These are phyloP conservation scores for Leccinellum albellum DNA, from an alignment of 768 basidiomycete species.

Conservation along the genomic window DNA sequence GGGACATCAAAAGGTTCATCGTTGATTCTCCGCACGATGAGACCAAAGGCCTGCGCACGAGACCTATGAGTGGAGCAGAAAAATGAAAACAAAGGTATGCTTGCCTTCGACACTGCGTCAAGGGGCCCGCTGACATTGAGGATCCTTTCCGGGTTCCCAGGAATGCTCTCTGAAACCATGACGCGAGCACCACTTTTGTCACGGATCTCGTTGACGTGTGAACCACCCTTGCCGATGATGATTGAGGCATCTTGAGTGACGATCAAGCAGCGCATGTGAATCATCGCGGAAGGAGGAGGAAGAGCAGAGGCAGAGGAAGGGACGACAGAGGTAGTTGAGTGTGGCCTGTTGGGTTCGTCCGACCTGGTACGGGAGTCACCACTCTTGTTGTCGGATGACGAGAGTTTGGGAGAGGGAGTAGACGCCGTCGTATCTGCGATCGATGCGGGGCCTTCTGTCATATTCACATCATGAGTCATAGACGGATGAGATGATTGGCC, in stretches of 20 bases:
- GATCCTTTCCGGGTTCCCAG: slow-evolving; percentile 98
- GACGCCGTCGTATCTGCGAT: slow-evolving; percentile 48
- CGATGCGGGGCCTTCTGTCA: slow-evolving; percentile 47
- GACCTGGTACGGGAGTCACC: slow-evolving; percentile 36
- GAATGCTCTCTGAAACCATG: slow-evolving; percentile 97
- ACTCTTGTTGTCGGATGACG: slow-evolving; percentile 41
- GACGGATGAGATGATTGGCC: slow-evolving; percentile 37
- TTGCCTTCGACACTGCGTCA: slow-evolving; percentile 97
- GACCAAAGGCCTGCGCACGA: slow-evolving; percentile 80
- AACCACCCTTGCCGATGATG: slow-evolving; percentile 94
- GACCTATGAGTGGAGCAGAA: not conserved
- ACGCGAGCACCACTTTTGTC: slow-evolving; percentile 97
- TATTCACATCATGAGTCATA: slow-evolving; percentile 55
- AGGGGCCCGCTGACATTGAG: slow-evolving; percentile 94
- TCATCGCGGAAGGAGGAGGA: slow-evolving; percentile 71
- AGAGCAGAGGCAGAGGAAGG: slow-evolving; percentile 47
- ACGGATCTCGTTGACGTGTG: slow-evolving; percentile 97
- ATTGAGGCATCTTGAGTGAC: slow-evolving; percentile 99
- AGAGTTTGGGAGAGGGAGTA: slow-evolving; percentile 52
- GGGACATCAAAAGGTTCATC: slow-evolving; percentile 98
- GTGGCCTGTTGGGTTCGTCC: slow-evolving; percentile 37
- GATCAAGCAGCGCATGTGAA: slow-evolving; percentile 97
- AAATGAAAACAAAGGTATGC: slow-evolving; percentile 17
- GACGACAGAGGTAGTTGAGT: slow-evolving; percentile 44
- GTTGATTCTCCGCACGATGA: slow-evolving; percentile 97